These are phyloP conservation scores for Golubevia pallescens DNA, from an alignment of 1,284 basidiomycete species.

Conservation along the genomic window DNA sequence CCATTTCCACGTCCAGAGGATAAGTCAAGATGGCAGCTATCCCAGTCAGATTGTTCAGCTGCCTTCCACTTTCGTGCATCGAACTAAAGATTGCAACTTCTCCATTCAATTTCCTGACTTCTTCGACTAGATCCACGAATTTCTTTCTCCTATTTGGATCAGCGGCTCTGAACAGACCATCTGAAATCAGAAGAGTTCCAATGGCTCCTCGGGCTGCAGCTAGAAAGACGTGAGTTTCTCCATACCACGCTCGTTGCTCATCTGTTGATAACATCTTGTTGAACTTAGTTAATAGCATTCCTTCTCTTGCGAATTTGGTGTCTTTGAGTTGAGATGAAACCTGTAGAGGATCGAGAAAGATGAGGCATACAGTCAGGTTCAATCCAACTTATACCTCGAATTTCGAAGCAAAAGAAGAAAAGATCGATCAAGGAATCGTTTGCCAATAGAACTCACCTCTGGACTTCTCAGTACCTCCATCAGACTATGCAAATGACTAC, in stretches of 20 bases:
- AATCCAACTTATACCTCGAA: no score
- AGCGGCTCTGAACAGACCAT: slow-evolving; percentile 78
- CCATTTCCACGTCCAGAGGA: no score
- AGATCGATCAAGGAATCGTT: no score
- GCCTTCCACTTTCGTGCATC: not conserved
- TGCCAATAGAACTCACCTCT: slow-evolving; percentile 43
- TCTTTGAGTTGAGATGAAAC: slow-evolving; percentile 88
- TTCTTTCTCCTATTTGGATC: not conserved
- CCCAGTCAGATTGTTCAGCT: not conserved
- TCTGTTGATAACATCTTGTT: slow-evolving; percentile 89
- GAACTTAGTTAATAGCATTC: slow-evolving; percentile 66
- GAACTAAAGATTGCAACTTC: not conserved
- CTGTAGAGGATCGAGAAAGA: no score
- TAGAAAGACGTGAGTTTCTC: slow-evolving; percentile 87
- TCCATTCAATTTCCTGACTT: not conserved
- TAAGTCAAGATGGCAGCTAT: not conserved
- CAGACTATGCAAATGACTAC: slow-evolving; percentile 29
- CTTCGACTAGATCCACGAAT: not conserved
- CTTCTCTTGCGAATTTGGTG: slow-evolving; percentile 96
- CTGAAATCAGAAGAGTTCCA: slow-evolving; percentile 91
- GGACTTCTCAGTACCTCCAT: slow-evolving; percentile 2
- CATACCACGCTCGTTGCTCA: slow-evolving; percentile 98
- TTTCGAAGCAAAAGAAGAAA: no score
- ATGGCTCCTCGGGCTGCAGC: slow-evolving; percentile 92
- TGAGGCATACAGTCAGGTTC: no score